Conservation (phyloP, 306 rosid species). For the Cicer yamashitae region DNA sequence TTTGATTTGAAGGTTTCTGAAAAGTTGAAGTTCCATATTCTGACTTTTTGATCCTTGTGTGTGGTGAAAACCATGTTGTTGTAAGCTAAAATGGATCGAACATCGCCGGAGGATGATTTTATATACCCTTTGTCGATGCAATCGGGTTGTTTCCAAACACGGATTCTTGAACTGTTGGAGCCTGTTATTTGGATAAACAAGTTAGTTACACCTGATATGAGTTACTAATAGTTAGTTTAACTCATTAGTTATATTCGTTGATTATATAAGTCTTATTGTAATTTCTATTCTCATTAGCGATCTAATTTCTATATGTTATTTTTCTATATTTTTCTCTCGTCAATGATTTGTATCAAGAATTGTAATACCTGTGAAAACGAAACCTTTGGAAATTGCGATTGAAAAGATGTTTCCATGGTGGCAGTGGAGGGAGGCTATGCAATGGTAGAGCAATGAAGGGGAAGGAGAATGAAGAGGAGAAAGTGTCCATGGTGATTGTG, state of each 20-base stretch:
- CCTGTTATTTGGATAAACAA: slow-evolving; percentile 10
- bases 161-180: slow-evolving; percentile 63
- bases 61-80: slow-evolving; percentile 65
- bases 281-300: too few species aligned
- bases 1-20: slow-evolving; percentile 59
- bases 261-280: too few species aligned
- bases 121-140: slow-evolving; percentile 62
- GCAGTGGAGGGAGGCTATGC: slow-evolving; percentile 76
- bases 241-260: too few species aligned
- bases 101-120: slow-evolving; percentile 53
- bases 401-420: slow-evolving; percentile 72
- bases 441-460: slow-evolving; percentile 69
- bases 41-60: slow-evolving; percentile 66
- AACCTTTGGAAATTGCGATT: slow-evolving; percentile 58
- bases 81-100: slow-evolving; percentile 56
- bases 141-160: slow-evolving; percentile 69
- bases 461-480: slow-evolving; percentile 67
- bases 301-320: too few species aligned
- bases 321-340: too few species aligned
- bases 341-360: too few species aligned
- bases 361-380: slow-evolving; percentile 54
- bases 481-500: slow-evolving; percentile 84
- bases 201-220: too few species aligned
- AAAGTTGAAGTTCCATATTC: slow-evolving; percentile 63
- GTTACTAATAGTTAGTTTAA: too few species aligned